These are phyloP conservation scores for Medicago lupulina DNA, from an alignment of 306 rosid species.

Conservation along the genomic window DNA sequence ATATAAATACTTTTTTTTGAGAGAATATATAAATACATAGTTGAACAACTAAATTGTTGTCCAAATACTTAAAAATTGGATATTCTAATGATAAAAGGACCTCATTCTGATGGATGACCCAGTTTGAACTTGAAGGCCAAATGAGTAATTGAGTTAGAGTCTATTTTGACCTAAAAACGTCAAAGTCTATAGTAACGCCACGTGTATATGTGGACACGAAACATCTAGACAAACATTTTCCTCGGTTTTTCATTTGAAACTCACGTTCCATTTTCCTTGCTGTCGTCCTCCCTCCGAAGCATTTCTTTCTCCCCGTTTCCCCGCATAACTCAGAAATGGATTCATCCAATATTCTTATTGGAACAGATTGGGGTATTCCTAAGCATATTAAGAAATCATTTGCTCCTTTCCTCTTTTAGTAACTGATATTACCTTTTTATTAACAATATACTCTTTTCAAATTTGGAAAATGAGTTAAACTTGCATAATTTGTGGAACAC, in stretches of 20 bases:
- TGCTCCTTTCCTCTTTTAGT: not conserved
- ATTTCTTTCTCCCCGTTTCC: not conserved
- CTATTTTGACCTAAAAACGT: too few species aligned
- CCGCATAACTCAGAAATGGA: not conserved
- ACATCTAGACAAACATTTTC: too few species aligned
- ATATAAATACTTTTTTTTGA: too few species aligned
- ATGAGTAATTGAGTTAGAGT: too few species aligned
- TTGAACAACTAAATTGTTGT: too few species aligned
- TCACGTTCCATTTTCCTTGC: not conserved
- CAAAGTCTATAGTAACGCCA: too few species aligned
- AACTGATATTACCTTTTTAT: not conserved
- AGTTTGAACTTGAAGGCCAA: not conserved
- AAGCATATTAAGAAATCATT: not conserved
- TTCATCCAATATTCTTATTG: not conserved
- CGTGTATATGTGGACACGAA: too few species aligned
- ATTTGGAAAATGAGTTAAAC: not conserved
- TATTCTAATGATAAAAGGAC: not conserved
- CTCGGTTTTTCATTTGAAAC: not conserved
- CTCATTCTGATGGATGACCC: not conserved
- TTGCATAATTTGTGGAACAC: constrained; percentile 31
- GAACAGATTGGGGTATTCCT: not conserved
- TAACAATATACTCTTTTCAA: not conserved
- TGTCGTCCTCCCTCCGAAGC: not conserved
- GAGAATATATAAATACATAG: too few species aligned
- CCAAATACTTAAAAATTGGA: not conserved